A percentile compares a stretch with the other conserved stretches of the same genome.
Conservation (phyloP, 257 asterid species). For the Primulina eburnea region DNA sequence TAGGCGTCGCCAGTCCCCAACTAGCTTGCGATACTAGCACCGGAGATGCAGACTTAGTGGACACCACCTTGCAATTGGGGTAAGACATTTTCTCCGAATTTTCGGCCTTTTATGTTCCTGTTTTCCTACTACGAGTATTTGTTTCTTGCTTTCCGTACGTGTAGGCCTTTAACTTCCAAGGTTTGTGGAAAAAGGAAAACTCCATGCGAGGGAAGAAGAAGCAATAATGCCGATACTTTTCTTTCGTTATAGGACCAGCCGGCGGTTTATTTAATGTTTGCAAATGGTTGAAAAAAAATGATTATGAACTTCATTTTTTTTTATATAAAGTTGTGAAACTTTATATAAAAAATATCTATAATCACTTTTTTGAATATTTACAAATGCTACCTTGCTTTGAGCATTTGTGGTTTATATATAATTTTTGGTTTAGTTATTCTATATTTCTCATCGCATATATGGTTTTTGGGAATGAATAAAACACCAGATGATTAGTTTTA, state of each 20-base stretch:
- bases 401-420: too few relatives aligned
- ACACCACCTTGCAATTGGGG: conserved; percentile 52
- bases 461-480: neutral
- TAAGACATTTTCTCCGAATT: conserved; percentile 20
- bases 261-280: too few relatives aligned
- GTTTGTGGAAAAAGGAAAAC: conserved; percentile 39
- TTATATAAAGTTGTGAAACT: too few relatives aligned
- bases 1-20: conserved; percentile 27
- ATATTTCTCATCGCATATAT: neutral
- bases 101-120: neutral
- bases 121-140: neutral
- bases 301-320: too few relatives aligned
- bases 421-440: too few relatives aligned
- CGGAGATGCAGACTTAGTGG: conserved; percentile 45
- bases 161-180: conserved; percentile 46
- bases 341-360: too few relatives aligned
- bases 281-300: too few relatives aligned
- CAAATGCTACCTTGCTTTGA: too few relatives aligned
- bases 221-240: conserved; percentile 24
- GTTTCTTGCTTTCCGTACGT: neutral
- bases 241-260: too few relatives aligned
- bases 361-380: too few relatives aligned
- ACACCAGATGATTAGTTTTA: neutral
- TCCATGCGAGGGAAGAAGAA: conserved; percentile 34
- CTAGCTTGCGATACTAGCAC: conserved; percentile 34